Evolutionary conservation across 345 rosid species (phyloP).

Genomic region (Isatis tinctoria): DNA sequence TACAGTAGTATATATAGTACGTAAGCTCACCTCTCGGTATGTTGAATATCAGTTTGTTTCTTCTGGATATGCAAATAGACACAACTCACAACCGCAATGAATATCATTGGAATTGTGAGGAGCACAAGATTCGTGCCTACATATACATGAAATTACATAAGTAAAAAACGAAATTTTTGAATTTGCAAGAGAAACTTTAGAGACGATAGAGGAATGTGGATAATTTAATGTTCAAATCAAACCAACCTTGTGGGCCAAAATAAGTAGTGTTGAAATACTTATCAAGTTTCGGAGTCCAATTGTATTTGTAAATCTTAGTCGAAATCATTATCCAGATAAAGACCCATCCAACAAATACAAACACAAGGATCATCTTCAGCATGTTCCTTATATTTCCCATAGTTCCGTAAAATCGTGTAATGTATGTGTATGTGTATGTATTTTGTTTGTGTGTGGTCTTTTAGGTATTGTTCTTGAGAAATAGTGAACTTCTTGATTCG

Average conservation of each 20-base stretch:
- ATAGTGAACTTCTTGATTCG: not conserved
- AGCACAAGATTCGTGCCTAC: not conserved
- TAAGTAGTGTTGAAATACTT: constrained; percentile 9
- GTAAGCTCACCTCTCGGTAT: not conserved
- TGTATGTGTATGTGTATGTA: not conserved
- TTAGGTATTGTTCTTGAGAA: not conserved
- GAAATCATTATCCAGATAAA: constrained; percentile 20
- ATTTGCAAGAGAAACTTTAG: not conserved
- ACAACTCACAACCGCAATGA: not conserved
- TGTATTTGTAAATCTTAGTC: not conserved
- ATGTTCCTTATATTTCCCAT: constrained; percentile 5
- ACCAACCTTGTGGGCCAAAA: constrained; percentile 10
- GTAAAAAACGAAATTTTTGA: not conserved
- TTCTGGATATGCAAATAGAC: not conserved
- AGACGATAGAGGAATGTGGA: not conserved
- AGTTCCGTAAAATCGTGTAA: not conserved
- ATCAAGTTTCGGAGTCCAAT: constrained; percentile 7
- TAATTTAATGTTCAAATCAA: not conserved
- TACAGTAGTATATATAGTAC: not conserved
- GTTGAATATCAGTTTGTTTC: not conserved
- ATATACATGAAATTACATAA: not conserved
- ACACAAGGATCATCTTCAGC: not conserved
- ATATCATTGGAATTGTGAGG: not conserved
- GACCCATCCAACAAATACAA: constrained; percentile 12
- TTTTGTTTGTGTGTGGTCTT: not conserved